Percentiles rank a stretch among this genome's conserved stretches.
Conservation (phyloP, 495 filamentous ascomycete genomes). For the Apodospora peruviana region DNA sequence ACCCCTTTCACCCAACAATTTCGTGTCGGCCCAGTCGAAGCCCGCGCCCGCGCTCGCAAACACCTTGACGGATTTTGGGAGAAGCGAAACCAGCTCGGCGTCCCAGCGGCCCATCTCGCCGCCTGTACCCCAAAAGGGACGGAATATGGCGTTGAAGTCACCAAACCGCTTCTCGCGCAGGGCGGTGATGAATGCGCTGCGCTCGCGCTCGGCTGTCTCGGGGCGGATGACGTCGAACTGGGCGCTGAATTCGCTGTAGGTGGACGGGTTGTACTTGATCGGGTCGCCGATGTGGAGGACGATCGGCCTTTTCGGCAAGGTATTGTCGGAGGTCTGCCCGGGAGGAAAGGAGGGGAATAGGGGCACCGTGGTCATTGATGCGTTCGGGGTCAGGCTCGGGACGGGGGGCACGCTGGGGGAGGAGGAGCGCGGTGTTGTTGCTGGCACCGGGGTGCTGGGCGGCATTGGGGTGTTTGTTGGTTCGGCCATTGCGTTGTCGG, state of each 20-base stretch:
- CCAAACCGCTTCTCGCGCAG: conserved; percentile 62
- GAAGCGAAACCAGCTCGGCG: conserved; percentile 57
- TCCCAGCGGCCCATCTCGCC: conserved; percentile 79
- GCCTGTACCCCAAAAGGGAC: conserved; percentile 74
- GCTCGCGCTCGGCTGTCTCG: conserved; percentile 41
- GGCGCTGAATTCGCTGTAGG: conserved; percentile 49
- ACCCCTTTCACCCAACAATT: conserved; percentile 63
- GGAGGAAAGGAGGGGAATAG: not conserved
- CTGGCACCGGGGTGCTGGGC: conserved; percentile 36
- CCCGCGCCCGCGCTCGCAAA: conserved; percentile 71
- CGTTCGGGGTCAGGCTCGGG: conserved; percentile 16
- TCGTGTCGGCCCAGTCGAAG: conserved; percentile 72
- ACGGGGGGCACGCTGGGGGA: conserved; percentile 35
- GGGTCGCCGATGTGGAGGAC: conserved; percentile 67
- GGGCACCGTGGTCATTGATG: conserved; percentile 13
- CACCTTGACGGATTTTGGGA: conserved; percentile 60
- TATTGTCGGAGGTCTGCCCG: not conserved
- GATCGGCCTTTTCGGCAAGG: conserved; percentile 17
- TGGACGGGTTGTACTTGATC: conserved; percentile 59
- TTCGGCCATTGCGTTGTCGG: conserved; percentile 34
- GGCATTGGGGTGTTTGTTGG: conserved; percentile 45
- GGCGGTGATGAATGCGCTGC: conserved; percentile 56
- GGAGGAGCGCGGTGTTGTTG: conserved; percentile 34
- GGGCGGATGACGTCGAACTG: conserved; percentile 57
- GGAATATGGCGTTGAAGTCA: conserved; percentile 66